Percentiles rank a stretch among this genome's conserved stretches.
Conservation (phyloP, 495 filamentous ascomycete genomes). For the Cercophora samala region DNA sequence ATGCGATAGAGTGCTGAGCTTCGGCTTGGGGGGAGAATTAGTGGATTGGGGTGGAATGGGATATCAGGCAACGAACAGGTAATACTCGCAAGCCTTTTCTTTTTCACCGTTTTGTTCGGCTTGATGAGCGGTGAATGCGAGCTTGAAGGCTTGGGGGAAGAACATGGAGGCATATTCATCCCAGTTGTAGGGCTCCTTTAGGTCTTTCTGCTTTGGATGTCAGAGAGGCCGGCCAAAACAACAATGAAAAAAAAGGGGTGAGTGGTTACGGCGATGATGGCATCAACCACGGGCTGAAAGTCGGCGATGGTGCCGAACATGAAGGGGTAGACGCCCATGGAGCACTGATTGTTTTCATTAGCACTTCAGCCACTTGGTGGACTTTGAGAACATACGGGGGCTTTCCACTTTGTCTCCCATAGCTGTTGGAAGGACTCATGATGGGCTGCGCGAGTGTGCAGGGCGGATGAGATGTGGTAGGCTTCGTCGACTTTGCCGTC, state of each 20-base stretch:
- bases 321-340: constrained; percentile 69
- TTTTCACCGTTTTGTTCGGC: constrained; percentile 43
- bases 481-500: neutral
- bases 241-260: neutral
- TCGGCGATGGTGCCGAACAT: constrained; percentile 62
- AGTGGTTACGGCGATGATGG: constrained; percentile 40
- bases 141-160: constrained; percentile 55
- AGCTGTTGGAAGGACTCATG: constrained; percentile 64
- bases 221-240: neutral
- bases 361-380: neutral
- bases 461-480: constrained; percentile 23
- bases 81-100: constrained; percentile 57
- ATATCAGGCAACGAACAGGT: constrained; percentile 29
- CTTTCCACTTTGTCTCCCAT: constrained; percentile 76
- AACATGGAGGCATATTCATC: constrained; percentile 62
- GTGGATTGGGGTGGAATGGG: neutral
- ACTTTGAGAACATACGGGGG: constrained; percentile 41
- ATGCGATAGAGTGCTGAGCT: constrained; percentile 69
- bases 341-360: constrained; percentile 18
- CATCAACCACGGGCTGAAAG: constrained; percentile 62
- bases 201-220: constrained; percentile 21
- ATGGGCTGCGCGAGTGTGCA: constrained; percentile 38
- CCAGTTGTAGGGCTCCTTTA: constrained; percentile 43
- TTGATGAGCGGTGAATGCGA: constrained; percentile 47
- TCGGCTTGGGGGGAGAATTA: constrained; percentile 30